Percentiles rank a stretch among this genome's conserved stretches.
These are phyloP conservation scores for Parmales sp. DNA, from an alignment of 108 stramenopile genomes.

Conservation along the genomic window DNA sequence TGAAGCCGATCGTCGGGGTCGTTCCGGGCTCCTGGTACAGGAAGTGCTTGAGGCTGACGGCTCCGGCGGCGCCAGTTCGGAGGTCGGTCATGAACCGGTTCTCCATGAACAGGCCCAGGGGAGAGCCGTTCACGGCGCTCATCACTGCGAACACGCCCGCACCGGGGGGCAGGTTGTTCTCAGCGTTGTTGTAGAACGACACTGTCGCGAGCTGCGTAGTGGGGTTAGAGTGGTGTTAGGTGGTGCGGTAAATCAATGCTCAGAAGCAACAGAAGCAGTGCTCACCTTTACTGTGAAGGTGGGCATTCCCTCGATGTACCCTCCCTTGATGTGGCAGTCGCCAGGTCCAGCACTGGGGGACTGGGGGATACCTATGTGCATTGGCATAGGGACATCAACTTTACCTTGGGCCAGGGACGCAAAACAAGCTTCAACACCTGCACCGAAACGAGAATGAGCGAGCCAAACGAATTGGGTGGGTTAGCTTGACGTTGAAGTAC, in stretches of 20 bases:
- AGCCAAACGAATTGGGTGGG: no score
- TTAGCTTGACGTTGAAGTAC: no score
- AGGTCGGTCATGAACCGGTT: constrained; percentile 93
- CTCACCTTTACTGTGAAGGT: constrained; percentile 71
- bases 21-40: constrained; percentile 33
- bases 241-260: not conserved
- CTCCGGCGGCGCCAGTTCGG: constrained; percentile 84
- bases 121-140: constrained; percentile 76
- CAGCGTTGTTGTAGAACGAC: constrained; percentile 80
- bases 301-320: constrained; percentile 59
- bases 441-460: no score
- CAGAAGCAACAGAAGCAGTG: no score
- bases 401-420: constrained; percentile 69
- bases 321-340: constrained; percentile 84
- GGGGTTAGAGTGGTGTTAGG: not conserved
- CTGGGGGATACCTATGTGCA: constrained; percentile 89
- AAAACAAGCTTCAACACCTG: constrained; percentile 79
- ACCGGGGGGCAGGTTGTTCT: constrained; percentile 71
- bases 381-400: constrained; percentile 91
- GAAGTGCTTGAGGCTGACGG: constrained; percentile 75
- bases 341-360: constrained; percentile 71
- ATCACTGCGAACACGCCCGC: constrained; percentile 83
- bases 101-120: constrained; percentile 78
- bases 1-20: constrained; percentile 66
- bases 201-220: constrained; percentile 58